Evolutionary conservation across 371 early-diverging fungal species (phyloP).

Genomic region (Parasitella parasitica): DNA sequence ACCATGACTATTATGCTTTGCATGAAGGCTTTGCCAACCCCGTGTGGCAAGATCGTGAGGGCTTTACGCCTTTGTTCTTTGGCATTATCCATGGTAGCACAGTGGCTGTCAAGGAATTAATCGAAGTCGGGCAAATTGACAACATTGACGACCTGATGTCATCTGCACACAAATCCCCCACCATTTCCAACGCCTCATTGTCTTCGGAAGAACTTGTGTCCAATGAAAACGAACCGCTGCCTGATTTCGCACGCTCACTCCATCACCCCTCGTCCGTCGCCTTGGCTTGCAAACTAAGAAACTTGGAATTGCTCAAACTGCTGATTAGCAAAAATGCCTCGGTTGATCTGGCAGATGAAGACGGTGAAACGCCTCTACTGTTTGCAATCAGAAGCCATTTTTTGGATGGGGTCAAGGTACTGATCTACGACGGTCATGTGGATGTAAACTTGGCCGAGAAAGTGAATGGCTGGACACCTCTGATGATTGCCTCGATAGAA

Average conservation of each 20-base stretch:
- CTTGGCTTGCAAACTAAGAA: conserved; percentile 59
- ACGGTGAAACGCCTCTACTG: conserved; percentile 66
- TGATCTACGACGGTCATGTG: conserved; percentile 44
- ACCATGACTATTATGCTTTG: conserved; percentile 38
- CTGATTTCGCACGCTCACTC: conserved; percentile 36
- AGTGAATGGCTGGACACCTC: conserved; percentile 64
- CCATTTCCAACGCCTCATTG: background rate
- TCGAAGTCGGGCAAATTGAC: conserved; percentile 55
- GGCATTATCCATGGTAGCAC: conserved; percentile 65
- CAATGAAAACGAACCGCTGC: conserved; percentile 16
- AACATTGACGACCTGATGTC: conserved; percentile 52
- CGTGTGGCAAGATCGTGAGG: conserved; percentile 67
- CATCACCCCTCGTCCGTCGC: conserved; percentile 54
- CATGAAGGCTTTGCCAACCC: conserved; percentile 41
- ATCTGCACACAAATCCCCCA: conserved; percentile 18
- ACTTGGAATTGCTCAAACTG: conserved; percentile 45
- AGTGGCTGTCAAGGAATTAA: conserved; percentile 48
- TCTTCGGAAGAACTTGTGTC: background rate
- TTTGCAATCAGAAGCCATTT: conserved; percentile 59
- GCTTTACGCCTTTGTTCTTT: conserved; percentile 69
- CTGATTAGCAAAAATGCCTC: conserved; percentile 57
- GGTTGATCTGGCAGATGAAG: conserved; percentile 57
- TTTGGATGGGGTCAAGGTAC: conserved; percentile 48
- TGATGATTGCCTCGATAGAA: conserved; percentile 65
- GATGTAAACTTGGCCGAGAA: conserved; percentile 42